Base-by-base conservation (phyloP, 1,139 yeast genomes). In the Yamadazyma songkhlaensis region DNA sequence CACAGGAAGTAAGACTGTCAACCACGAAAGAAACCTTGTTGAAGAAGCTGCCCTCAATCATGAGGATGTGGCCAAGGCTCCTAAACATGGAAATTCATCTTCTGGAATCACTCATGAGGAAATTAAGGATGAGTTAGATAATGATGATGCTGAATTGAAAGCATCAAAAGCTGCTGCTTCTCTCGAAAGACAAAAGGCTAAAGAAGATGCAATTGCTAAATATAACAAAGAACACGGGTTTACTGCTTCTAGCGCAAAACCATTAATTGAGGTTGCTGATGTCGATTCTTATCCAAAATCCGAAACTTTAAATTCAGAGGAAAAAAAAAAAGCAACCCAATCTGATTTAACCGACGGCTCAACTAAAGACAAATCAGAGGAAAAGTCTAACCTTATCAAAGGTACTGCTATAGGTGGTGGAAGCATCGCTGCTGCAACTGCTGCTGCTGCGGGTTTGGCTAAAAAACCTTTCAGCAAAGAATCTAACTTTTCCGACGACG, bases 181-280 rank as follows among this genome's bases (percentile, higher is more conserved):
- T 25, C 7, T 14, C 3, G 27, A 39, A 0, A 37, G 38, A 22
- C 24, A 39, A 20, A 31, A 36, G 22, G 43, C 46, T 8, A 42
- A 48, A 35, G 66, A 59, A 36, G 53, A 47, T 3, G 60, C 54
- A 8, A 55, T 59, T 25, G 55, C 49, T 17, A 51, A 51, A 4
- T 50, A 59, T 48, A 62, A 62, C 51, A 59, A 53, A 45, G 48
- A 60, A 45, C 61, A 53, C 35, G 66, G 64, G 3, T 42, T 48
- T 39, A 47, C 12, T 14, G 24, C 46, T 33, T 46, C 53, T 36
- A 57, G 53, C 25, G 29, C 56, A 34, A 50, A 57, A 32, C 54
- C 62, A 10, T 51, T 62, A 44, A 49, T 62, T 32, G 64, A 60
- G 31, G 55, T 55, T 31, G 67, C 64, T 13, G 63, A 57, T 37